A percentile compares a stretch with the other conserved stretches of the same genome.
phyloP scores from a whole-genome alignment of 2,329 filamentous ascomycete species.

The Ophiobolus disseminans region DNA sequence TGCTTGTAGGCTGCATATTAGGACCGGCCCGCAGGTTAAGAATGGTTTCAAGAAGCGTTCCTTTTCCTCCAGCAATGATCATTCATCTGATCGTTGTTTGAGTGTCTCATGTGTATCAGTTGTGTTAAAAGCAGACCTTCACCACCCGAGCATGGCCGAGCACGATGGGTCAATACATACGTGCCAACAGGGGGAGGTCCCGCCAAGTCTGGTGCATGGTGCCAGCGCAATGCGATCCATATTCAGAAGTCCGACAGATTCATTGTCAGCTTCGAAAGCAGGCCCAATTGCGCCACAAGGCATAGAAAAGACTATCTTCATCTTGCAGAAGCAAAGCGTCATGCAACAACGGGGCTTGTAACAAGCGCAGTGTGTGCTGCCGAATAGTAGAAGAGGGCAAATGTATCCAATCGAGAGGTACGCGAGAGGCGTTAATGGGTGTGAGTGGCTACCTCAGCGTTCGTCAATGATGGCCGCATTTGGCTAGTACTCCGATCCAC shows the following conservation, averaged over 20 bases:
- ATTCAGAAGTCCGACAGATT: conserved; percentile 2
- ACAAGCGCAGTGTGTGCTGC: conserved; percentile 19
- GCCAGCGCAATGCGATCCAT: conserved; percentile 17
- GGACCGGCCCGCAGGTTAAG: conserved; percentile 25
- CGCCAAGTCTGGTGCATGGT: conserved; percentile 1
- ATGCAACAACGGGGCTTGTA: conserved; percentile 24
- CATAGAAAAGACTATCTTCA: conserved; percentile 15
- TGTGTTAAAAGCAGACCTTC: conserved; percentile 11
- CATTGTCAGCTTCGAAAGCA: conserved; percentile 17
- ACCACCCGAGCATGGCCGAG: conserved; percentile 33
- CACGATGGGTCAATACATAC: not conserved
- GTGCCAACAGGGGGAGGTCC: not conserved
- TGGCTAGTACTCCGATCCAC: conserved; percentile 28
- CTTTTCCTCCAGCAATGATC: conserved; percentile 1
- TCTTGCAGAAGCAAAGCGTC: conserved; percentile 23
- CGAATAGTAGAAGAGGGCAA: conserved; percentile 17
- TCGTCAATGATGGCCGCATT: conserved; percentile 41
- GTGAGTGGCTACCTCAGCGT: conserved; percentile 27
- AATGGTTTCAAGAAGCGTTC: conserved; percentile 9
- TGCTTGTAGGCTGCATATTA: conserved; percentile 22
- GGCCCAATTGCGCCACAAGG: conserved; percentile 18
- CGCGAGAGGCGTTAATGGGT: conserved; percentile 34
- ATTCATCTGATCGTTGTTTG: conserved; percentile 1
- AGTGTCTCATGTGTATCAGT: conserved; percentile 1
- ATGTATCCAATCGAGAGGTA: conserved; percentile 17